A percentile compares a stretch with the other conserved stretches of the same genome.
Evolutionary conservation across 1,284 basidiomycete species (phyloP).

Genomic region (Polyporus tsugae): DNA sequence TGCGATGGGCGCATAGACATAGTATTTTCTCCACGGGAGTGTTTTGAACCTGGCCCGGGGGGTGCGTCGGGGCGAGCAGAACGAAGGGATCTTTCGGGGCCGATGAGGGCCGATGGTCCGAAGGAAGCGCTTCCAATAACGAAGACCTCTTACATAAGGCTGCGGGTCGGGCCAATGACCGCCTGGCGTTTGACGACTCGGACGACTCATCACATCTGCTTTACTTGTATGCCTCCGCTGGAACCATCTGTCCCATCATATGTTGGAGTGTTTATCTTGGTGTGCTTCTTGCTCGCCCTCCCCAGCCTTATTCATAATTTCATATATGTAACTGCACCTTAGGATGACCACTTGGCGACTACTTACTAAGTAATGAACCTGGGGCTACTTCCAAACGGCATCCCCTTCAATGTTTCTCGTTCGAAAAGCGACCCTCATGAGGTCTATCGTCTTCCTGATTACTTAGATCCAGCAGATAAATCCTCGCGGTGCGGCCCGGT

Average conservation of each 20-base stretch:
- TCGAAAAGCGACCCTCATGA: neutral
- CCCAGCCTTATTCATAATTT: neutral
- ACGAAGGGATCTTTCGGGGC: neutral
- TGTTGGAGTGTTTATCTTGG: neutral
- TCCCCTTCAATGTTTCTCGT: neutral
- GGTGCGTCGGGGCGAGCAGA: neutral
- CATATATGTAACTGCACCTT: neutral
- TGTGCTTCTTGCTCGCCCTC: neutral
- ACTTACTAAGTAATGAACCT: neutral
- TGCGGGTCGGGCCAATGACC: no score
- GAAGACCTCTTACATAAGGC: no score
- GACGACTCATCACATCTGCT: no score
- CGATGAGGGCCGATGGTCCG: neutral
- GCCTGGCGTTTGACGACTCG: no score
- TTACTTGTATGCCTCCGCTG: neutral
- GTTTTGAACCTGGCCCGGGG: neutral
- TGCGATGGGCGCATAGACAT: neutral
- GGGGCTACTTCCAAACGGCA: neutral
- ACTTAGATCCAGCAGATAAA: neutral
- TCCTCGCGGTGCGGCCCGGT: neutral
- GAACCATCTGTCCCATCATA: neutral
- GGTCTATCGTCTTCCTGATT: neutral
- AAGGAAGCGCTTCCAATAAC: neutral
- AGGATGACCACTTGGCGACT: neutral
- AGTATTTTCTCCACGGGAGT: neutral